Percentiles rank a stretch among this genome's conserved stretches.
Conservation (phyloP, 2,329 filamentous ascomycete species). For the Chaetomium globosum region DNA sequence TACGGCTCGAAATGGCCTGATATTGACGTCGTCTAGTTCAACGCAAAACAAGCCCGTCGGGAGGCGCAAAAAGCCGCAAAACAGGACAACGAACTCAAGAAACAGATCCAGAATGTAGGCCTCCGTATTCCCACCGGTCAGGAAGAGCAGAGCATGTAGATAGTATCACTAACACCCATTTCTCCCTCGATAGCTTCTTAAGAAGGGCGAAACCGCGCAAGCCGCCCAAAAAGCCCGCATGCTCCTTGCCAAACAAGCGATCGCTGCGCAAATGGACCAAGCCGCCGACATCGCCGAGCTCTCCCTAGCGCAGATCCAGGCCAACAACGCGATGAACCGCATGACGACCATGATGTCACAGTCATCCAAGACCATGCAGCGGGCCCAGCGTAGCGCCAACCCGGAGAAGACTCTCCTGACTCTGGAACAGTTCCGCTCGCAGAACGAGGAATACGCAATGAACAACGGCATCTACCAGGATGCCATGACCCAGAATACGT, state of each 20-base stretch:
- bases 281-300: slow-evolving; percentile 67
- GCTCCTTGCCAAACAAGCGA: slow-evolving; percentile 62
- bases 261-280: slow-evolving; percentile 65
- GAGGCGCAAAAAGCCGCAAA: slow-evolving; percentile 64
- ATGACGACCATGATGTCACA: slow-evolving; percentile 67
- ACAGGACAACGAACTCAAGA: slow-evolving; percentile 62
- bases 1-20: slow-evolving; percentile 3
- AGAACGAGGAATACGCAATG: slow-evolving; percentile 67
- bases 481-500: slow-evolving; percentile 75
- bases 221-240: slow-evolving; percentile 66
- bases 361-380: slow-evolving; percentile 60
- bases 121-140: neutral
- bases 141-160: neutral
- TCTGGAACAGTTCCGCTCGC: slow-evolving; percentile 62
- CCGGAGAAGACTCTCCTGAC: slow-evolving; percentile 64
- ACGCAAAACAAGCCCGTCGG: slow-evolving; percentile 64
- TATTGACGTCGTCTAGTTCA: slow-evolving; percentile 48
- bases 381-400: slow-evolving; percentile 61
- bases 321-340: slow-evolving; percentile 66
- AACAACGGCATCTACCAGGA: slow-evolving; percentile 80
- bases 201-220: slow-evolving; percentile 65
- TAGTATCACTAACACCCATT: neutral
- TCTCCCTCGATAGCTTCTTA: slow-evolving; percentile 49
- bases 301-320: slow-evolving; percentile 63
- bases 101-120: slow-evolving; percentile 61